Percentiles rank a stretch among this genome's conserved stretches.
These are phyloP conservation scores for Marasmius sp. DNA, from an alignment of 1,284 basidiomycete species.

Conservation along the genomic window DNA sequence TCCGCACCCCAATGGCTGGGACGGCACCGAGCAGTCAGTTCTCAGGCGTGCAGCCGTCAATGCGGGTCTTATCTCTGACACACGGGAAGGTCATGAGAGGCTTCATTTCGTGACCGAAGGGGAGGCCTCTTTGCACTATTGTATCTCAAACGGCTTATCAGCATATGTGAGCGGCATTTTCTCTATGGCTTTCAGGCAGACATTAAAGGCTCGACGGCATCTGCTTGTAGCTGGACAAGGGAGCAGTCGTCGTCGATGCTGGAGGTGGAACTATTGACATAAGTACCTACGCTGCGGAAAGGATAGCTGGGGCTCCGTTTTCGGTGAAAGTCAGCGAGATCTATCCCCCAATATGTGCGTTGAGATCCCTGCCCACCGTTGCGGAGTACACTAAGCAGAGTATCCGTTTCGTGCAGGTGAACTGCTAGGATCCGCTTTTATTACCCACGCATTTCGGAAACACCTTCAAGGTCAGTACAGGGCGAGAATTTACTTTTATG, in stretches of 20 bases:
- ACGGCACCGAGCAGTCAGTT: not conserved
- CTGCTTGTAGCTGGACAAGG: not conserved
- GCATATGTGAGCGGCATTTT: not conserved
- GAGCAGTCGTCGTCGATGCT: slow-evolving; percentile 7
- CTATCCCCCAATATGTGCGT: not conserved
- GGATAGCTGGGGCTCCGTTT: not conserved
- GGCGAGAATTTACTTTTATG: too few species aligned
- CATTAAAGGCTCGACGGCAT: not conserved
- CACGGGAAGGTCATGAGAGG: not conserved
- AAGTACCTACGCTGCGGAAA: not conserved
- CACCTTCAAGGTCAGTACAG: too few species aligned
- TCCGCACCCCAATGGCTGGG: not conserved
- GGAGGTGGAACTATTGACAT: slow-evolving; percentile 1
- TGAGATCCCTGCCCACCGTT: too few species aligned
- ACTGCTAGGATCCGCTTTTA: not conserved
- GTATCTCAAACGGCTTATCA: not conserved
- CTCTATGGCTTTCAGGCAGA: not conserved
- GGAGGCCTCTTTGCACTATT: slow-evolving; percentile 9
- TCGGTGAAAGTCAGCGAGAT: not conserved
- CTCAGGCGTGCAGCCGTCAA: not conserved
- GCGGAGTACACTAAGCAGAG: too few species aligned
- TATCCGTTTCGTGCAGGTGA: not conserved
- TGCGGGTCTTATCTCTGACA: not conserved
- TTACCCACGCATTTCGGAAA: not conserved
- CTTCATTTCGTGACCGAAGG: slow-evolving; percentile 8